Conservation (phyloP, 2,329 filamentous ascomycete species). For the Fusarium papillatum region DNA sequence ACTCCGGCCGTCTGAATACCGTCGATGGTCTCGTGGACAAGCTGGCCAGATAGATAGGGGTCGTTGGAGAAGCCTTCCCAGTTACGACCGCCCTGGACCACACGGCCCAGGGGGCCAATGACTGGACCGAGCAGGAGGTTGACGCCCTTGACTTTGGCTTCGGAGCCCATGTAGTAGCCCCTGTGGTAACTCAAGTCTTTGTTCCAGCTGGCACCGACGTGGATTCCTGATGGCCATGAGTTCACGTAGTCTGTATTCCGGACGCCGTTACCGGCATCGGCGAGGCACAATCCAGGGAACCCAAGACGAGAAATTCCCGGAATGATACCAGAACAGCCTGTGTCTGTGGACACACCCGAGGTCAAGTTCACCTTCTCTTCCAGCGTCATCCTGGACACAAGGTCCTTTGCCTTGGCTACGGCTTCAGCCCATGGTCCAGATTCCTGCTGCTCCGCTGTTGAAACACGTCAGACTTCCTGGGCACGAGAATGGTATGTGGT, state of each 20-base stretch:
- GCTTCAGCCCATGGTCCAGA: background rate
- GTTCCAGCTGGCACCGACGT: background rate
- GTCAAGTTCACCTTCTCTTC: background rate
- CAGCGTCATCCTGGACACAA: background rate
- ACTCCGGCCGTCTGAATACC: background rate
- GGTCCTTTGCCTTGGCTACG: background rate
- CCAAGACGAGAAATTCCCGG: background rate
- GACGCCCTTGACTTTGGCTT: background rate
- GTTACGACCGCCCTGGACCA: background rate
- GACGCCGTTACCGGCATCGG: background rate
- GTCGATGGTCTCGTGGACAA: background rate
- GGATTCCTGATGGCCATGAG: background rate
- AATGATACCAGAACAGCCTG: background rate
- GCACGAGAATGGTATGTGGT: background rate
- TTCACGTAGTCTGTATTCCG: background rate
- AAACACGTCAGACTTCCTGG: background rate
- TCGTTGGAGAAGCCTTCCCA: background rate
- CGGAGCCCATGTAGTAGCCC: background rate
- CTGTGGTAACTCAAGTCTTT: background rate
- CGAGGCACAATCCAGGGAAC: background rate
- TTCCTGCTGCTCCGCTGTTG: background rate
- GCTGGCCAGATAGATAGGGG: background rate
- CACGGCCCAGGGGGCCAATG: background rate
- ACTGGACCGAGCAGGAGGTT: background rate
- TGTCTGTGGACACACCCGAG: background rate